Base-by-base conservation (phyloP, 176 grass and related monocot species). In the Cocos nucifera region DNA sequence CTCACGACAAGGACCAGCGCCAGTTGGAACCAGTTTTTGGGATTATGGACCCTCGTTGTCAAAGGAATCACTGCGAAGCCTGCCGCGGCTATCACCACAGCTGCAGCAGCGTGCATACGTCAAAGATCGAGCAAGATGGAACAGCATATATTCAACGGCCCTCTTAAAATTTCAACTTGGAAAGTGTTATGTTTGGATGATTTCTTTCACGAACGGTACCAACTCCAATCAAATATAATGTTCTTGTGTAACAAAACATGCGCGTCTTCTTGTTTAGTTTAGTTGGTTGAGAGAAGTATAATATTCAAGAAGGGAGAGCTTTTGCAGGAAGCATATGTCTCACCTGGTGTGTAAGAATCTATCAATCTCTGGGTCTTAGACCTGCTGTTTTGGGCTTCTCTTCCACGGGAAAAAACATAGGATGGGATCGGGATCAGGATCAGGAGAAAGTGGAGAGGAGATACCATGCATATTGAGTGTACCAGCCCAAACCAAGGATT, bases 291-390 rank as follows among this genome's bases (percentile, higher is more conserved):
- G 10, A 0, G 8, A 44, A 44, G 8, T 12, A 44, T 44, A 12
- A 44, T 44, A 9, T 44, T 12, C 35, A 12, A 44, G 35, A 44
- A 44, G 35, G 35, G 35, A 44, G 35, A 44, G 7, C 32, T 7
- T 7, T 9, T 35, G 32, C 8, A 35, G 32, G 32, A 35, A 35
- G 32, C 32, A 35, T 35, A 1, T 9, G 21, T 21, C 57, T 29
- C 15, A 88, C 84, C 81, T 7, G 89, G 90, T 1, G 79, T 89
- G 74, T 89, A 95, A 77, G 79, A 76, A 23, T 95, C 86, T 25
- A 95, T 89, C 27, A 95, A 19, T 16, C 83, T 62, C 61, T 89
- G 79, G 15, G 80, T 89, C 19, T 65, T 76, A 23, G 86, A 89
- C 60, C 77, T 67, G 55, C 77, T 83, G 39, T 66, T 86, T 26